Conservation (phyloP, 2,329 filamentous ascomycete genomes). For the Tothia fuscella region DNA sequence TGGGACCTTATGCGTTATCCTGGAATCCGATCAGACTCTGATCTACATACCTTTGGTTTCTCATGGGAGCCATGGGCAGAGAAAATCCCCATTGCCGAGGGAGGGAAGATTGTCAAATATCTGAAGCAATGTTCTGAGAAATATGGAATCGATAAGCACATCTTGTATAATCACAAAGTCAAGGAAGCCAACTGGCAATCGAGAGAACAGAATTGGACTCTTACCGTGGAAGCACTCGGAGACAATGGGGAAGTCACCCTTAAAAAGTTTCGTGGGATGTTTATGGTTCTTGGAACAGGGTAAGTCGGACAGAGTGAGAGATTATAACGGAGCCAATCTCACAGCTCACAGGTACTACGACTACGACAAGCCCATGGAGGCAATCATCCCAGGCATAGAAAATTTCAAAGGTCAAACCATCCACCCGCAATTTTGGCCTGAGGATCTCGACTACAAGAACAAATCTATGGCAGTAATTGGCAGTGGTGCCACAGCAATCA, state of each 20-base stretch:
- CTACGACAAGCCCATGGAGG: constrained; percentile 50
- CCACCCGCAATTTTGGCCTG: constrained; percentile 68
- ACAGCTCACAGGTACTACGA: constrained; percentile 47
- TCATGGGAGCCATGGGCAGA: constrained; percentile 57
- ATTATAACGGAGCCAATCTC: not conserved
- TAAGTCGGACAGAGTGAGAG: not conserved
- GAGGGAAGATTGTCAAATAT: constrained; percentile 32
- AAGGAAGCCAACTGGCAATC: constrained; percentile 32
- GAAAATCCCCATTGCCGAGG: constrained; percentile 33
- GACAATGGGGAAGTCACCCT: constrained; percentile 20
- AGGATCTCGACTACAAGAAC: constrained; percentile 50
- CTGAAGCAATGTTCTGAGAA: constrained; percentile 30
- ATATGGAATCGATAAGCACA: constrained; percentile 35
- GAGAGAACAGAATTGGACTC: constrained; percentile 35
- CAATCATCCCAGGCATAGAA: constrained; percentile 54
- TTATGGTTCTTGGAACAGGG: constrained; percentile 49
- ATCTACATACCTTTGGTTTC: constrained; percentile 46
- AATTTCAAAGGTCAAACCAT: constrained; percentile 51
- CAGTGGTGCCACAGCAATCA: constrained; percentile 68
- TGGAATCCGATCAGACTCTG: constrained; percentile 45
- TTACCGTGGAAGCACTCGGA: constrained; percentile 23
- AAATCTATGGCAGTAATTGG: constrained; percentile 65
- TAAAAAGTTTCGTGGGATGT: constrained; percentile 32
- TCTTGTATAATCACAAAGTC: constrained; percentile 34
- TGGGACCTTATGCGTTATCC: constrained; percentile 63